Percentiles rank a stretch among this genome's conserved stretches.
Evolutionary conservation across 306 rosid species (phyloP).

Genomic region (Psophocarpus tetragonolobus): DNA sequence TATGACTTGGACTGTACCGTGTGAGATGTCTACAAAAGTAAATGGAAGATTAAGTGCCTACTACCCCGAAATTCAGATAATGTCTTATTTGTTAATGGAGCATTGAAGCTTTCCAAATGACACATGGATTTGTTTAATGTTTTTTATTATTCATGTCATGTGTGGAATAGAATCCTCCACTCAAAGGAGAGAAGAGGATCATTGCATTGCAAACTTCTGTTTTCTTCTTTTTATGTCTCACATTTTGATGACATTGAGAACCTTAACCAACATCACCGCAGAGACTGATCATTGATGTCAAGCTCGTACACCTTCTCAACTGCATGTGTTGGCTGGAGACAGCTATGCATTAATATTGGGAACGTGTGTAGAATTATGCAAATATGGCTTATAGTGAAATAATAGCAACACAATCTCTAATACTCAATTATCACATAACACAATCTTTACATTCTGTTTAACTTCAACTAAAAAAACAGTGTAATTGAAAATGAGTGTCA

Average conservation of each 20-base stretch:
- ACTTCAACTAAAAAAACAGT: background rate
- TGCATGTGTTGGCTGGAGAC: background rate
- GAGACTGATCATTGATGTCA: background rate
- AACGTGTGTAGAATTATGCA: background rate
- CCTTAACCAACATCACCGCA: slow-evolving; percentile 14
- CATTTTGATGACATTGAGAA: background rate
- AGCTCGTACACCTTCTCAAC: slow-evolving; percentile 3
- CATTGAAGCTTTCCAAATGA: slow-evolving; percentile 4
- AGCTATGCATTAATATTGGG: background rate
- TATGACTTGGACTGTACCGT: slow-evolving; percentile 7
- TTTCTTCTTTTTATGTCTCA: background rate
- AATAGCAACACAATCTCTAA: background rate
- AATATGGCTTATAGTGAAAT: background rate
- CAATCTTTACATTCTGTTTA: background rate
- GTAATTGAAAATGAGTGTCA: background rate
- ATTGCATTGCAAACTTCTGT: background rate
- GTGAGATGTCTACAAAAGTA: background rate
- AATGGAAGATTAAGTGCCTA: slow-evolving; percentile 8
- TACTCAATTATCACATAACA: background rate
- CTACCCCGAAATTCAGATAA: slow-evolving; percentile 1
- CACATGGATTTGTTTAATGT: background rate
- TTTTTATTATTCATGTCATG: background rate
- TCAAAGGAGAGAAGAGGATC: background rate
- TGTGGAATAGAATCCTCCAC: background rate
- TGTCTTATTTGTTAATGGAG: background rate